phyloP scores from a whole-genome alignment of 768 basidiomycete genomes.

The Tephrocybe sp. region DNA sequence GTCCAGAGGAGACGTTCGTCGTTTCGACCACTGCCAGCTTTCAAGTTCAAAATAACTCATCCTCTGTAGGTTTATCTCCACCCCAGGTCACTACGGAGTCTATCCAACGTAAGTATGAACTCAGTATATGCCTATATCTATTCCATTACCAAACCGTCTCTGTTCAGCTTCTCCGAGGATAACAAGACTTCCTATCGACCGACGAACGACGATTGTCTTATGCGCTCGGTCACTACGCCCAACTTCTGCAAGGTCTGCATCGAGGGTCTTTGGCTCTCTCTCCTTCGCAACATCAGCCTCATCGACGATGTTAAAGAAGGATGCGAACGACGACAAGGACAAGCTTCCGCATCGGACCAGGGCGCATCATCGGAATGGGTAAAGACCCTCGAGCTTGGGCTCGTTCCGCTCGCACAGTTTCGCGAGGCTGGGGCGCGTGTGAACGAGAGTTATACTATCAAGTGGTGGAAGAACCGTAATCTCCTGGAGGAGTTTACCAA shows the following conservation, averaged over 20 bases:
- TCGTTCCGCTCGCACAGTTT: conserved; percentile 64
- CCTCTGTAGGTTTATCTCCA: conserved; percentile 51
- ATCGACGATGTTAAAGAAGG: conserved; percentile 50
- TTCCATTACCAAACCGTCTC: background rate
- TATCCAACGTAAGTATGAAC: conserved; percentile 64
- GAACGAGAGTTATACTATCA: conserved; percentile 52
- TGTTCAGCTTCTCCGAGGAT: conserved; percentile 53
- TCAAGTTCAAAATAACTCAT: background rate
- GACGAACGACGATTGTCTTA: conserved; percentile 79
- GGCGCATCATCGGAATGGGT: conserved; percentile 12
- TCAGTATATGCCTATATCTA: background rate
- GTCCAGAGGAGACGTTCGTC: conserved; percentile 55
- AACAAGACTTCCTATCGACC: conserved; percentile 75
- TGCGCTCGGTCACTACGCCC: conserved; percentile 68
- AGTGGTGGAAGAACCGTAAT: conserved; percentile 50
- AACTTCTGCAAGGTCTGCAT: conserved; percentile 74
- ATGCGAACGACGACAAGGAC: conserved; percentile 26
- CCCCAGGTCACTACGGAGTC: conserved; percentile 57
- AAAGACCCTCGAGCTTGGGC: conserved; percentile 41
- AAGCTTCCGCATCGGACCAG: background rate
- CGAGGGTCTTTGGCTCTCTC: conserved; percentile 71
- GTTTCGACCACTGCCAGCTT: background rate
- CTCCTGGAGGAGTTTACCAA: conserved; percentile 46
- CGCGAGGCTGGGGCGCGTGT: conserved; percentile 26
- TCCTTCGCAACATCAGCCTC: conserved; percentile 56